These are phyloP conservation scores for Lomentospora prolificans DNA, from an alignment of 2,329 filamentous ascomycete species.

Conservation along the genomic window DNA sequence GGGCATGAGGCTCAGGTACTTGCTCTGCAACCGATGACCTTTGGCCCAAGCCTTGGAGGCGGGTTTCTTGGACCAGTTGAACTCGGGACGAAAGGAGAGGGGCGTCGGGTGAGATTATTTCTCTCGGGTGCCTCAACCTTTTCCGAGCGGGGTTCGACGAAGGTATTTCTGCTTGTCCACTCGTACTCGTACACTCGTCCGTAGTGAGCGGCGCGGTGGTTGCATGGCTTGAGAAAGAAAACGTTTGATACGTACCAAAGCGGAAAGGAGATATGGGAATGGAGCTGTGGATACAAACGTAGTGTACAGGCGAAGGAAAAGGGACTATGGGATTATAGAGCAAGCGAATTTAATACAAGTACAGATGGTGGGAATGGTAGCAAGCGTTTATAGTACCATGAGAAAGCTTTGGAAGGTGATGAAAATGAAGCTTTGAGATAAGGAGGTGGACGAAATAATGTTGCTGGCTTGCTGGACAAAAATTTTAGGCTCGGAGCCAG, in stretches of 20 bases:
- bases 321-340: not conserved
- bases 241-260: not conserved
- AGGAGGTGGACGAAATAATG: not conserved
- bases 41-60: not conserved
- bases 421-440: not conserved
- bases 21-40: not conserved
- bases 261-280: not conserved
- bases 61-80: not conserved
- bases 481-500: not conserved
- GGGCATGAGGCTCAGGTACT: not conserved
- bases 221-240: not conserved
- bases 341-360: slow-evolving; percentile 1
- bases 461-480: not conserved
- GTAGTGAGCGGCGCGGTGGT: not conserved
- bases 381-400: not conserved
- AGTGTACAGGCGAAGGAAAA: not conserved
- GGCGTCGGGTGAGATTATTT: not conserved
- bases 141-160: slow-evolving; percentile 1
- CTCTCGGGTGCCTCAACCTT: not conserved
- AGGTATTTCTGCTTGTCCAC: slow-evolving; percentile 2
- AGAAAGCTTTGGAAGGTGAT: not conserved
- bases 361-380: slow-evolving; percentile 1
- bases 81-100: not conserved
- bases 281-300: not conserved
- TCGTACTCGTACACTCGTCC: not conserved